Evolutionary conservation across 805 yeast species (phyloP).

Genomic region (Pichia thaimueangensis): DNA sequence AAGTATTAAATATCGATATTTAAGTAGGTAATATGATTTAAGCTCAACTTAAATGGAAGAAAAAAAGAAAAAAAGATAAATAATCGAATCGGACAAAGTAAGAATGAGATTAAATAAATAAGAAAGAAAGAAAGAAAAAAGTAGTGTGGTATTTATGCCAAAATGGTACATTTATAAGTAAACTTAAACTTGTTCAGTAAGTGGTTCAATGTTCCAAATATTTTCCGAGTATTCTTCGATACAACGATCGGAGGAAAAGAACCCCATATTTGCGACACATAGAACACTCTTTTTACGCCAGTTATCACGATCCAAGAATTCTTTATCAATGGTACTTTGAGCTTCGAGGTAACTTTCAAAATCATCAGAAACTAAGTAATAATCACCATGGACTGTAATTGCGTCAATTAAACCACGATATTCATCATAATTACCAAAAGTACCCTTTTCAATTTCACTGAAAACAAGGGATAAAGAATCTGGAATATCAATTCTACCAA

Average conservation of each 20-base stretch:
- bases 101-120: too few species aligned
- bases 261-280: constrained; percentile 89
- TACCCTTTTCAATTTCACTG: constrained; percentile 56
- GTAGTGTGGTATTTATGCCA: too few species aligned
- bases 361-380: constrained; percentile 83
- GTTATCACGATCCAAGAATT: constrained; percentile 51
- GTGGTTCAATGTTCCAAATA: constrained; percentile 89
- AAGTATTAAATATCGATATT: too few species aligned
- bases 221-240: constrained; percentile 87
- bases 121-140: too few species aligned
- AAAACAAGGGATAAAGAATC: constrained; percentile 58
- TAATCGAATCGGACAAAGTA: too few species aligned
- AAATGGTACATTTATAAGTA: too few species aligned
- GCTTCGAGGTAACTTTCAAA: constrained; percentile 83
- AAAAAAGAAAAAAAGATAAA: too few species aligned
- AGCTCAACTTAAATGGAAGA: too few species aligned
- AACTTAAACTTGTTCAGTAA: constrained; percentile 17
- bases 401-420: constrained; percentile 64
- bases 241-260: constrained; percentile 86
- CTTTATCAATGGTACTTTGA: constrained; percentile 68
- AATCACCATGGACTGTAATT: constrained; percentile 69
- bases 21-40: too few species aligned
- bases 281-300: constrained; percentile 76
- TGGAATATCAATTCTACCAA: constrained; percentile 54
- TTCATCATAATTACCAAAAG: constrained; percentile 63